Conservation (phyloP, 805 yeast genomes). For the Kazachstania psychrophila region DNA sequence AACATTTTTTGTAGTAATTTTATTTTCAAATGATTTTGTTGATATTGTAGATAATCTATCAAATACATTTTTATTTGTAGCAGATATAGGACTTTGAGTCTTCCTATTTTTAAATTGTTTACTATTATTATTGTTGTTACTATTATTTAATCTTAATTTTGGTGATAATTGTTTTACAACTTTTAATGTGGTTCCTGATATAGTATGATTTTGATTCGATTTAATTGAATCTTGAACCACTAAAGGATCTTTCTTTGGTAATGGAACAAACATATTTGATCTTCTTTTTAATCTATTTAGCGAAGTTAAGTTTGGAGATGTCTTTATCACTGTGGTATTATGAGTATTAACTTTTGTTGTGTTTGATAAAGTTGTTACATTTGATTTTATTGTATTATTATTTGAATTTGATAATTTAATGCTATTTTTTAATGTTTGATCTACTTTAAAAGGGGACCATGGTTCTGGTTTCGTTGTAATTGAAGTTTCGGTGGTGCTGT, state of each 20-base stretch:
- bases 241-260: constrained; percentile 29
- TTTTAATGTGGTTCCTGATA: constrained; percentile 4
- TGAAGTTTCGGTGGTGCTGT: not conserved
- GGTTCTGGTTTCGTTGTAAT: constrained; percentile 11
- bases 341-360: not conserved
- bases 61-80: constrained; percentile 21
- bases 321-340: not conserved
- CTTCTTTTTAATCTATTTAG: constrained; percentile 16
- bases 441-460: constrained; percentile 26
- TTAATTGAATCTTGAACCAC: constrained; percentile 10
- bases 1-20: constrained; percentile 9
- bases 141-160: not conserved
- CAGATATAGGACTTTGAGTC: constrained; percentile 6
- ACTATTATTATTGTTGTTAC: not conserved
- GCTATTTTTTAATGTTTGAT: constrained; percentile 8
- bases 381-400: not conserved
- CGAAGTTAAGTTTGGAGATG: constrained; percentile 5
- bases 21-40: constrained; percentile 28
- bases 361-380: not conserved
- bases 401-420: not conserved
- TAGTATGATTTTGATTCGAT: constrained; percentile 3
- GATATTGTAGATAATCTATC: constrained; percentile 24
- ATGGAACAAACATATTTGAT: constrained; percentile 29
- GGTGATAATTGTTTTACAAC: constrained; percentile 4
- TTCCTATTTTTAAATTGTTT: not conserved